A percentile compares a stretch with the other conserved stretches of the same genome.
Evolutionary conservation across 805 yeast species (phyloP).

Genomic region (Yamadazyma olivae): DNA sequence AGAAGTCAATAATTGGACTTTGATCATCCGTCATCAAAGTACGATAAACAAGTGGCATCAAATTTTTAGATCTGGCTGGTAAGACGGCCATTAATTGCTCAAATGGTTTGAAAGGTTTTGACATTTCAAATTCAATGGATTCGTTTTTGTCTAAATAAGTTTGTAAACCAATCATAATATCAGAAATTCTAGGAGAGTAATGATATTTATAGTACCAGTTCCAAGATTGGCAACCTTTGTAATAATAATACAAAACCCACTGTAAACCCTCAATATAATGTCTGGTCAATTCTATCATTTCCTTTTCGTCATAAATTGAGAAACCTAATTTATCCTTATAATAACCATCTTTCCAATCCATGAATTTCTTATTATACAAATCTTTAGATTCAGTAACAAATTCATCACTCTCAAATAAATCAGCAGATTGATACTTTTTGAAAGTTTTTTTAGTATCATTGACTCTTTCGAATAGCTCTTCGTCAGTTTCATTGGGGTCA

Average conservation of each 20-base stretch:
- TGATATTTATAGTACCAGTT: conserved; percentile 90
- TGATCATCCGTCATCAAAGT: conserved; percentile 79
- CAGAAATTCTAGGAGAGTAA: conserved; percentile 93
- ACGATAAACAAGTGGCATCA: conserved; percentile 77
- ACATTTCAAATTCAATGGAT: conserved; percentile 51
- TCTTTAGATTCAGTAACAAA: conserved; percentile 47
- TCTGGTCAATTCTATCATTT: conserved; percentile 61
- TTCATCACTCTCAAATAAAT: conserved; percentile 58
- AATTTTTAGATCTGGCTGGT: conserved; percentile 82
- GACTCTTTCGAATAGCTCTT: conserved; percentile 56
- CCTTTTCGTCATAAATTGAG: conserved; percentile 55
- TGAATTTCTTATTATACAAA: conserved; percentile 70
- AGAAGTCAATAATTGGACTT: conserved; percentile 87
- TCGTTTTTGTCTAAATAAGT: conserved; percentile 35
- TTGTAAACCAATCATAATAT: conserved; percentile 69
- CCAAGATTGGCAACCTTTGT: conserved; percentile 92
- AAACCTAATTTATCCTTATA: conserved; percentile 79
- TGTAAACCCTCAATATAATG: conserved; percentile 93
- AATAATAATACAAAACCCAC: conserved; percentile 93
- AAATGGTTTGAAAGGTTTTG: conserved; percentile 85
- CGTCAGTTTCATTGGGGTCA: conserved; percentile 63
- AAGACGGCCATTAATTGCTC: conserved; percentile 97
- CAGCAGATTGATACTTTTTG: conserved; percentile 64
- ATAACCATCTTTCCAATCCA: conserved; percentile 81
- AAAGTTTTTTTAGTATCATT: conserved; percentile 50